Conservation (phyloP, 1,284 basidiomycete species). For the Leccinum solheimii region DNA sequence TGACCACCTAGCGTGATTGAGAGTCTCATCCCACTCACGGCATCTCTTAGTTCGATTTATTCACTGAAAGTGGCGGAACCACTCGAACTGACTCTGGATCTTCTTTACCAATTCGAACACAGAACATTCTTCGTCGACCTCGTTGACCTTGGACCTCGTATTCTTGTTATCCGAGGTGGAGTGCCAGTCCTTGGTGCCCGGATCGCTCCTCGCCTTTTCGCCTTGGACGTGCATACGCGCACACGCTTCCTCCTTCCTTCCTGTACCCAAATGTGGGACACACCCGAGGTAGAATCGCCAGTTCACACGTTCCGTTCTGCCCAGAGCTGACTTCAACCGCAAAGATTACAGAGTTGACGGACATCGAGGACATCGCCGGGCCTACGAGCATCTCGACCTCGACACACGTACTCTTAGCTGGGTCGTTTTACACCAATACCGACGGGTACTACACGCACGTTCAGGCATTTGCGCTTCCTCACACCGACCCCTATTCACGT, state of each 20-base stretch:
- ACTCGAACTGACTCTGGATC: slow-evolving; percentile 14
- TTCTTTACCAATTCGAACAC: slow-evolving; percentile 16
- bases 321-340: not conserved
- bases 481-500: not conserved
- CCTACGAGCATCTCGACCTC: slow-evolving; percentile 20
- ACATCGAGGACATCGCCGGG: not conserved
- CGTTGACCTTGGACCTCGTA: slow-evolving; percentile 20
- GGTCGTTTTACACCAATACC: slow-evolving; percentile 2
- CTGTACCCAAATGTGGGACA: slow-evolving; percentile 3
- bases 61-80: slow-evolving; percentile 3
- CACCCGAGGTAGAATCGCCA: slow-evolving; percentile 1
- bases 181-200: not conserved
- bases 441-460: slow-evolving; percentile 14
- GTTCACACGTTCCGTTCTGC: not conserved
- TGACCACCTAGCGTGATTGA: not conserved
- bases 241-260: slow-evolving; percentile 6
- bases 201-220: slow-evolving; percentile 9
- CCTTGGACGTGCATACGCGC: slow-evolving; percentile 16
- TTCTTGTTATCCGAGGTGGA: slow-evolving; percentile 11
- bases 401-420: slow-evolving; percentile 16
- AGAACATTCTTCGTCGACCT: not conserved
- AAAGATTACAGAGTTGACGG: slow-evolving; percentile 1
- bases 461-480: slow-evolving; percentile 18
- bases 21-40: not conserved
- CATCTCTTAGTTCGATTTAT: slow-evolving; percentile 14